Percentiles rank a stretch among this genome's conserved stretches.
phyloP scores from a whole-genome alignment of 495 filamentous ascomycete genomes.

The Parathielavia appendiculata region DNA sequence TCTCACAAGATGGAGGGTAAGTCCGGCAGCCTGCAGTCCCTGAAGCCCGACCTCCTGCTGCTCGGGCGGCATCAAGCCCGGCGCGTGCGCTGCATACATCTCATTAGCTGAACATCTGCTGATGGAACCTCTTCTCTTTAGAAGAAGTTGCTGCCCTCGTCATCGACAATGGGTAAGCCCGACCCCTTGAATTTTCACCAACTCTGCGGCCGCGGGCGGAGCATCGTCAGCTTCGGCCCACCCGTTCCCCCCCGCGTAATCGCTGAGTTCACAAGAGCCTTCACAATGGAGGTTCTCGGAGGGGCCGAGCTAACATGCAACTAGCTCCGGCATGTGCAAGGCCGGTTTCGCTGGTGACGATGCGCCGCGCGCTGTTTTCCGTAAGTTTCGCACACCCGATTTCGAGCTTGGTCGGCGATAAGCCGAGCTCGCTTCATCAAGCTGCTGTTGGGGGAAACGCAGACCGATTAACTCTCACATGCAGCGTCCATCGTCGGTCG shows the following conservation, averaged over 20 bases:
- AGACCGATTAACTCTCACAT: slow-evolving; percentile 24
- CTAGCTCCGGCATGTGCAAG: slow-evolving; percentile 99
- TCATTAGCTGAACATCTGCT: slow-evolving; percentile 38
- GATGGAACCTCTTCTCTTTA: slow-evolving; percentile 50
- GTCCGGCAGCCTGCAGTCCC: slow-evolving; percentile 16
- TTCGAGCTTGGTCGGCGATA: slow-evolving; percentile 1
- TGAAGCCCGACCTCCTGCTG: slow-evolving; percentile 8
- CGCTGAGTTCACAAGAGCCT: slow-evolving; percentile 10
- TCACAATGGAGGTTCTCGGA: slow-evolving; percentile 15
- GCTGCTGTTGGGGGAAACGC: background rate
- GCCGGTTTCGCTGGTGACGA: slow-evolving; percentile 99
- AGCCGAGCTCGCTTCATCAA: slow-evolving; percentile 7
- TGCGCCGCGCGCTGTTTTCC: slow-evolving; percentile 99
- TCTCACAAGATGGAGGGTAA: slow-evolving; percentile 52
- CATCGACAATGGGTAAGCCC: slow-evolving; percentile 99
- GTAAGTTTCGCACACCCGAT: slow-evolving; percentile 62
- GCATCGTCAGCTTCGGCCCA: slow-evolving; percentile 18
- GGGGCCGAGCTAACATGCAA: slow-evolving; percentile 45
- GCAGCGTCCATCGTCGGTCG: slow-evolving; percentile 97
- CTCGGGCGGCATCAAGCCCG: background rate
- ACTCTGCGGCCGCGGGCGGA: slow-evolving; percentile 23
- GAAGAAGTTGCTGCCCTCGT: slow-evolving; percentile 99
- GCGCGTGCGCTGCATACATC: slow-evolving; percentile 1
- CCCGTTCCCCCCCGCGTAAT: slow-evolving; percentile 3
- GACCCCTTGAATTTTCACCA: slow-evolving; percentile 27